Conservation (phyloP, 169 alveolate species). For the Eimeria sp. region DNA sequence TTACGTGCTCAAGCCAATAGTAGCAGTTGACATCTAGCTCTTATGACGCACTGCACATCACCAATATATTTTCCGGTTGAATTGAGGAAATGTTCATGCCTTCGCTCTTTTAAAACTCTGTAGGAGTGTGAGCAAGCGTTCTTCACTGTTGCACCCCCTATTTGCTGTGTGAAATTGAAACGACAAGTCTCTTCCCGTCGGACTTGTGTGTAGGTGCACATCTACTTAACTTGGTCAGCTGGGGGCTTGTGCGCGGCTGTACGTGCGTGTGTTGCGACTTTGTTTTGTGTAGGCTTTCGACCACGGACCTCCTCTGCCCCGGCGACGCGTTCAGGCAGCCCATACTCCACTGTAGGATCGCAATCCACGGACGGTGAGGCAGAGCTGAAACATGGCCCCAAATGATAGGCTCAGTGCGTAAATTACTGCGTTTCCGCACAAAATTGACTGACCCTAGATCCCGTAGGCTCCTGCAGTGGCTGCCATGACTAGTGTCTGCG, state of each 20-base stretch:
- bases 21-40: background rate
- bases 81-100: background rate
- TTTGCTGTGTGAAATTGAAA: background rate
- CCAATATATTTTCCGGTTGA: background rate
- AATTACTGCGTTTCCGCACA: background rate
- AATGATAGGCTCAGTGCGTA: background rate
- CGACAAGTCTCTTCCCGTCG: background rate
- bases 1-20: background rate
- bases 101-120: background rate
- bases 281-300: background rate
- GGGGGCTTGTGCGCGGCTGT: background rate
- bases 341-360: background rate
- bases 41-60: background rate
- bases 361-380: no score
- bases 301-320: background rate
- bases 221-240: background rate
- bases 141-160: background rate
- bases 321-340: background rate
- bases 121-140: background rate
- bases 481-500: background rate
- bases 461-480: background rate
- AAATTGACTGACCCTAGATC: background rate
- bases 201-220: background rate
- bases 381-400: background rate
- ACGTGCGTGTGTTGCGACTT: background rate